Evolutionary conservation across 305 asterid genomes (phyloP), one percentile per base, ranked within the genome.

Genomic region (Nicotiana rustica): DNA sequence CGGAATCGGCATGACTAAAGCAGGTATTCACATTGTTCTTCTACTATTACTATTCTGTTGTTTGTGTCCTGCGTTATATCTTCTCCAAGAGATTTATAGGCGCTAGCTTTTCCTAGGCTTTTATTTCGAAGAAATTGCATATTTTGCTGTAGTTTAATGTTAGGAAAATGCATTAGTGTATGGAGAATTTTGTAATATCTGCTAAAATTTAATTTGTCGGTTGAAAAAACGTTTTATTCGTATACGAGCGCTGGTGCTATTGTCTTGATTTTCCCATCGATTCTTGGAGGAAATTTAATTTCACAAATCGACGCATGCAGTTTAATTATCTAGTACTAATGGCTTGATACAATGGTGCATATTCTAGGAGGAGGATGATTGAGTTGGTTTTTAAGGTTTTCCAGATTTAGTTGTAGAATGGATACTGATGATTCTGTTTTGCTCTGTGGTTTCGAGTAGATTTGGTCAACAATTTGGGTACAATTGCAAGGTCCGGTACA

Each of bases 1-100:
- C 56, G 94, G 94, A 6, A 25, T 89, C 17, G 94, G 94, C 87
- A 91, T 91, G 94, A 89, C 94, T n/a, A 91, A 91, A 91, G 92
- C 92, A 84, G 94, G 92, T 91, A 86, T 5, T 36, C 80, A 0
- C 21, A 33, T 56, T 76, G 29, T 9, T 77, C 41, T 25, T 56
- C 52, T 19, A 41, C 19, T 4, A 2, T 44, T 52, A 2, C 25
- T 5, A 21, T 36, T 47, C 18, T 7, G 15, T 79, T 79, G 41
- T 36, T 64, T 19, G 82, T 19, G 29, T 25, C 29, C 29, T 25
- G 29, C 29, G 29, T 25, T 25, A 25, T 25, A 25, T 25, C 29
- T 25, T 25, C 29, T 25, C 29, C 29, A 25, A 25, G 33, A 70
- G 8, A 19, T 10, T 4, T 47, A 4, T 21, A 2, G 31, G 21